Base-by-base conservation (phyloP, 768 basidiomycete genomes). In the Macrolepiota dolichaula region DNA sequence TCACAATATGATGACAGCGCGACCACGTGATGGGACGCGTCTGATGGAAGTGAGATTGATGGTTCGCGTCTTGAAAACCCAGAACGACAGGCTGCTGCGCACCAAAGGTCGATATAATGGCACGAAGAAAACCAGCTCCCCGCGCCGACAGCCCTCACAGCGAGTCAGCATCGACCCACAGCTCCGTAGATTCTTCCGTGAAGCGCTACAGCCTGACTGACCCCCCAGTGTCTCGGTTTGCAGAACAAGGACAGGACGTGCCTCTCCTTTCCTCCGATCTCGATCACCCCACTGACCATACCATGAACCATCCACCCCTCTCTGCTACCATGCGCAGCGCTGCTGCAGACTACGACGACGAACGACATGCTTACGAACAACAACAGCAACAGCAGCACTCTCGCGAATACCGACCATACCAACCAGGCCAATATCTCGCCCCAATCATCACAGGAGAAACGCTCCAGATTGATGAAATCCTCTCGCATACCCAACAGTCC, bases 381-480 rank as follows among this genome's bases (percentile, higher is more conserved):
- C 63, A 61, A 51, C 47, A 63, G 56, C 52, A 6, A 59, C 29
- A 36, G n/a, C 38, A 53, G 50, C 63, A 67, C 22, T 53, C 67
- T 50, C 61, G 63, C 32, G 68, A 72, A 55, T 80, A 79, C 59
- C 70, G 67, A 25, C 80, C 79, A 57, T 88, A 88, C 64, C 80
- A 85, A 59, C 86, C 84, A 25, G 86, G 86, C 2, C 85, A 87
- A 66, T 77, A 77, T 55, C 74, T 88, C 15, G 81, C 77, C 36
- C 85, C 86, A 0, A 87, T 88, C 46, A 75, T 83, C 57, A 87
- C 86, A 5, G 86, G 86, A 36, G 86, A 88, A 70, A 86, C 85
- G 0, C 75, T 87, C 19, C 80, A 86, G 52, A 68, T 86, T 9
- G 79, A 81, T 3, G 75, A 75, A 12, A 51, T 63, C 19, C 27